Conservation (phyloP, 2,329 filamentous ascomycete species). For the Trichothecium roseum region DNA sequence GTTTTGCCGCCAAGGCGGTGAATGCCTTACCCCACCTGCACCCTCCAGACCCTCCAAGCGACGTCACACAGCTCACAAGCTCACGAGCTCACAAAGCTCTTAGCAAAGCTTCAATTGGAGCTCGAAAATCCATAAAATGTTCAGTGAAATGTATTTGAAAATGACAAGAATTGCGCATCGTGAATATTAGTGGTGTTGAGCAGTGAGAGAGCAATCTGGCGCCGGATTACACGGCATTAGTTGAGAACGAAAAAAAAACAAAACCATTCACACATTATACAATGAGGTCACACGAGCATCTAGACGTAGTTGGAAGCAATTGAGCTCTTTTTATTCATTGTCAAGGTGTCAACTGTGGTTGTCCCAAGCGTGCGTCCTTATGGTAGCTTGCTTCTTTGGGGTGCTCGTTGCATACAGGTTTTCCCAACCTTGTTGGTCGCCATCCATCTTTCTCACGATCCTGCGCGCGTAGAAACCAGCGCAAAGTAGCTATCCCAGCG, state of each 20-base stretch:
- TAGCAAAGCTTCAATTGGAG: conserved; percentile 6
- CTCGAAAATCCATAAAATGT: too few species aligned
- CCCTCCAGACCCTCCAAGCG: conserved; percentile 2
- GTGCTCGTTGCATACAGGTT: conserved; percentile 16
- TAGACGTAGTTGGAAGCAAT: conserved; percentile 2
- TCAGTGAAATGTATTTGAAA: too few species aligned
- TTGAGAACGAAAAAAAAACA: too few species aligned
- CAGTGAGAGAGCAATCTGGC: too few species aligned
- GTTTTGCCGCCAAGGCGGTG: conserved; percentile 4
- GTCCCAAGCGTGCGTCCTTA: conserved; percentile 13
- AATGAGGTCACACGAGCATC: background rate
- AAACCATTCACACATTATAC: too few species aligned
- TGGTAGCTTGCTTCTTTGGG: conserved; percentile 15
- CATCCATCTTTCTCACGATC: conserved; percentile 20
- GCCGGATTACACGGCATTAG: too few species aligned
- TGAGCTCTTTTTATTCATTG: conserved; percentile 16
- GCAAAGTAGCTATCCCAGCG: background rate
- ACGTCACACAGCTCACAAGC: conserved; percentile 4
- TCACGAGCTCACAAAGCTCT: conserved; percentile 1
- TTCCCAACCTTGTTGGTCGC: conserved; percentile 18
- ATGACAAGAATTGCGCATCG: too few species aligned
- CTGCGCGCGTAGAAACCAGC: too few species aligned
- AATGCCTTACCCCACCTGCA: conserved; percentile 4
- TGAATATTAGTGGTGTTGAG: too few species aligned
- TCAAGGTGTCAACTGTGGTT: conserved; percentile 13